phyloP scores from a whole-genome alignment of 176 grass and related monocot genomes.

The Microstegium vimineum region DNA sequence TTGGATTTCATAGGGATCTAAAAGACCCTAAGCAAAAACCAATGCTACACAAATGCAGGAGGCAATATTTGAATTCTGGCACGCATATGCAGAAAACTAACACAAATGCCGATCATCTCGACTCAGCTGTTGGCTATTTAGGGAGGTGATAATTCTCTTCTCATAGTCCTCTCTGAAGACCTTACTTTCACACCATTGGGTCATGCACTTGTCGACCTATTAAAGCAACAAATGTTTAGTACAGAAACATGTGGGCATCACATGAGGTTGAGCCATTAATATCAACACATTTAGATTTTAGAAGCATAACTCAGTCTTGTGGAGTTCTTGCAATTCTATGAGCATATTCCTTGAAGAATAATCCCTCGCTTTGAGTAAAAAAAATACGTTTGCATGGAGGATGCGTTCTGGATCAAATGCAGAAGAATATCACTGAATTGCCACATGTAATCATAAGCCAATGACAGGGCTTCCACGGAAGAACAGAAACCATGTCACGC shows the following conservation, averaged over 20 bases:
- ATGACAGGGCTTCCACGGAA: background rate
- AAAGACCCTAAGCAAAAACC: background rate
- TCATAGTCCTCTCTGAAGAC: conserved; percentile 88
- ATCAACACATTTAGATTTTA: background rate
- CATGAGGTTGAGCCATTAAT: background rate
- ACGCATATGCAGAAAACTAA: background rate
- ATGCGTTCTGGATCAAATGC: conserved; percentile 55
- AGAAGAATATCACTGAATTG: conserved; percentile 31
- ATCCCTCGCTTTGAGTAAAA: conserved; percentile 64
- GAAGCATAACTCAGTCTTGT: conserved; percentile 58
- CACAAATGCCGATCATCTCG: conserved; percentile 58
- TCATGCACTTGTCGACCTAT: conserved; percentile 79
- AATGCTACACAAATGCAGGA: too few species aligned
- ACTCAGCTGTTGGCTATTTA: conserved; percentile 58
- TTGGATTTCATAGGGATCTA: too few species aligned
- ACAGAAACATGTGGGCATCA: conserved; percentile 1
- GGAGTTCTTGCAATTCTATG: conserved; percentile 59
- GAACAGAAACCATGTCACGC: background rate
- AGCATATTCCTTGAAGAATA: conserved; percentile 70
- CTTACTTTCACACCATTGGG: conserved; percentile 65
- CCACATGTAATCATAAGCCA: background rate
- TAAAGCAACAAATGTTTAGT: conserved; percentile 21
- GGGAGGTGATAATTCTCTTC: conserved; percentile 70
- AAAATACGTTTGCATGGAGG: conserved; percentile 58
- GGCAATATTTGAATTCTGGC: background rate